phyloP scores from a whole-genome alignment of 2,329 filamentous ascomycete genomes.

The Phoma sp. region DNA sequence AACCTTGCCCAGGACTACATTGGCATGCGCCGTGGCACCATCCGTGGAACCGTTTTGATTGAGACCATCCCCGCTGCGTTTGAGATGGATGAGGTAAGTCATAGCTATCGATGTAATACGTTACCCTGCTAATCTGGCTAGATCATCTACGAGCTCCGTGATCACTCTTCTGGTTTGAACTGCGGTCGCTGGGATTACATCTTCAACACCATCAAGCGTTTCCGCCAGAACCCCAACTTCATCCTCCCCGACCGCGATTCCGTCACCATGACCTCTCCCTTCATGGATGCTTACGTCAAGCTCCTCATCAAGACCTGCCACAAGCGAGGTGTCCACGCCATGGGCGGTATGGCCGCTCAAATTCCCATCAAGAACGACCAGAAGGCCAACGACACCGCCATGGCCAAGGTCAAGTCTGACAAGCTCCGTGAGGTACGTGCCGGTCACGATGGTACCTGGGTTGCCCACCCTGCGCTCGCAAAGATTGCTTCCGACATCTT shows the following conservation, averaged over 20 bases:
- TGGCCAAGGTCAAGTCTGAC: slow-evolving; percentile 91
- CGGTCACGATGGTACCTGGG: slow-evolving; percentile 97
- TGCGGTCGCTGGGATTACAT: slow-evolving; percentile 99
- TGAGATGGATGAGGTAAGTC: slow-evolving; percentile 87
- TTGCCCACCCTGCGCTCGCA: slow-evolving; percentile 93
- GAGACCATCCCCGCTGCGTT: slow-evolving; percentile 98
- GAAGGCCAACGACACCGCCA: slow-evolving; percentile 89
- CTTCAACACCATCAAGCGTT: slow-evolving; percentile 99
- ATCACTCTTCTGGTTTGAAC: slow-evolving; percentile 96
- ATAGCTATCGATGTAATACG: not conserved
- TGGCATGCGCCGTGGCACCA: slow-evolving; percentile 86
- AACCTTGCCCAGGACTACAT: slow-evolving; percentile 94
- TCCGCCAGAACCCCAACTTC: slow-evolving; percentile 93
- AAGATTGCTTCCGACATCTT: slow-evolving; percentile 89
- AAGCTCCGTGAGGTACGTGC: slow-evolving; percentile 96
- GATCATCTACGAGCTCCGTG: slow-evolving; percentile 98
- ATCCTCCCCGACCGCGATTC: slow-evolving; percentile 88
- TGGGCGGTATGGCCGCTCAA: slow-evolving; percentile 98
- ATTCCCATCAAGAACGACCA: slow-evolving; percentile 98
- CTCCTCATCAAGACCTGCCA: slow-evolving; percentile 99
- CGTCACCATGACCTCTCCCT: slow-evolving; percentile 97
- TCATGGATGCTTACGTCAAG: slow-evolving; percentile 98
- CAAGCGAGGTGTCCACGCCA: slow-evolving; percentile 94
- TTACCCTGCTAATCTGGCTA: slow-evolving; percentile 32
- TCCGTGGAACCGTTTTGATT: slow-evolving; percentile 93